These are phyloP conservation scores for Xylariales sp. DNA, from an alignment of 2,329 filamentous ascomycete species.

Conservation along the genomic window DNA sequence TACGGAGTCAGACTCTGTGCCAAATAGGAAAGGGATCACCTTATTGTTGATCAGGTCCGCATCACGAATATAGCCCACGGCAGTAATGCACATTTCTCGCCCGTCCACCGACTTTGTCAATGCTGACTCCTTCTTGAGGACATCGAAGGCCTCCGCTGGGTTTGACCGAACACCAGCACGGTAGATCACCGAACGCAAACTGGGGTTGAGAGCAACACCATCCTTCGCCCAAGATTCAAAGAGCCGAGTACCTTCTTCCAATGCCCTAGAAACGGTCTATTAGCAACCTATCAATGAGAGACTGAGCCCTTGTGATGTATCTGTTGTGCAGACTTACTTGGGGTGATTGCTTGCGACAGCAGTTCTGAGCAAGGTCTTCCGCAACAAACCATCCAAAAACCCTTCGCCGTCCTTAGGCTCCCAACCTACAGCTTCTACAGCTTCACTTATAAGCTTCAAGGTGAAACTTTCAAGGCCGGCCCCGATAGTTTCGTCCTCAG, in stretches of 20 bases:
- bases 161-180: conserved; percentile 68
- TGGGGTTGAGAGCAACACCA: conserved; percentile 69
- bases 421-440: conserved; percentile 80
- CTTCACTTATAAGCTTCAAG: conserved; percentile 69
- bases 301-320: conserved; percentile 1
- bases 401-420: conserved; percentile 74
- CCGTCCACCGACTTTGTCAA: conserved; percentile 83
- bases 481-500: conserved; percentile 67
- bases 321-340: conserved; percentile 46
- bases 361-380: conserved; percentile 72
- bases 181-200: conserved; percentile 76
- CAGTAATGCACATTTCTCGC: conserved; percentile 76
- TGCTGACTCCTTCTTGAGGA: conserved; percentile 81
- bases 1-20: conserved; percentile 60
- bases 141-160: conserved; percentile 63
- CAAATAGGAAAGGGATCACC: conserved; percentile 76
- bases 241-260: conserved; percentile 69
- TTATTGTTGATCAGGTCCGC: conserved; percentile 59
- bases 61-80: conserved; percentile 71
- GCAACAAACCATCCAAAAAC: conserved; percentile 76
- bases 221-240: conserved; percentile 78
- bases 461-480: conserved; percentile 74
- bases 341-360: conserved; percentile 76
- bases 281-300: conserved; percentile 10
- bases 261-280: conserved; percentile 41